Conservation (phyloP, 1,284 basidiomycete species). For the Exsudoporus floridanus region DNA sequence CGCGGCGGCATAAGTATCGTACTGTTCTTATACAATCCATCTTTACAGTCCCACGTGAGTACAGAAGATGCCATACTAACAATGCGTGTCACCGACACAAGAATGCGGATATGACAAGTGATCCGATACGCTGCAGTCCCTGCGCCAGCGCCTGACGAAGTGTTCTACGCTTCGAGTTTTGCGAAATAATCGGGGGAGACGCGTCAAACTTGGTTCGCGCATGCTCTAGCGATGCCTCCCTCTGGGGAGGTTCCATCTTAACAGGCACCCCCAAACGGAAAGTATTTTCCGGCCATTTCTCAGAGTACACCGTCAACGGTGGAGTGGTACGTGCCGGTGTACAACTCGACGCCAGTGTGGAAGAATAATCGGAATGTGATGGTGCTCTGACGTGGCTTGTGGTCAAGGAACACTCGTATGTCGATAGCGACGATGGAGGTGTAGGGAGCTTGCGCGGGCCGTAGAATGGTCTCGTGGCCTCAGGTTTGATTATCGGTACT, state of each 20-base stretch:
- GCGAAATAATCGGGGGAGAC: constrained; percentile 24
- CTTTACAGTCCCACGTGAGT: constrained; percentile 30
- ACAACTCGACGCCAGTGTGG: constrained; percentile 29
- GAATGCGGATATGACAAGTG: constrained; percentile 33
- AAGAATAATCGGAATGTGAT: constrained; percentile 30
- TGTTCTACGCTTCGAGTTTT: constrained; percentile 24
- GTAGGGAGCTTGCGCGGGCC: constrained; percentile 37
- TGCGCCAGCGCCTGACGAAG: constrained; percentile 27
- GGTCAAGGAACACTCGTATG: constrained; percentile 22
- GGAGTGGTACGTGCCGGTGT: constrained; percentile 37
- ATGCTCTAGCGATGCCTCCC: constrained; percentile 26
- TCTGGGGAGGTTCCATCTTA: constrained; percentile 28
- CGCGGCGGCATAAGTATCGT: constrained; percentile 20
- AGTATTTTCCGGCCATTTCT: constrained; percentile 30
- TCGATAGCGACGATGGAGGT: constrained; percentile 30
- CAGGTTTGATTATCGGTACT: constrained; percentile 19
- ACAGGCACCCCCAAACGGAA: constrained; percentile 27
- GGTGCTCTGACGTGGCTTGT: constrained; percentile 20
- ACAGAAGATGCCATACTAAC: constrained; percentile 5
- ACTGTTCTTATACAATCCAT: constrained; percentile 24
- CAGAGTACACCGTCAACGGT: constrained; percentile 35
- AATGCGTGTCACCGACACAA: constrained; percentile 32
- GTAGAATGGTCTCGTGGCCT: constrained; percentile 23
- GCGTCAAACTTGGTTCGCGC: constrained; percentile 24
- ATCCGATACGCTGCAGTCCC: constrained; percentile 29